phyloP scores from a whole-genome alignment of 2,329 filamentous ascomycete species.

The Cercospora zeina region DNA sequence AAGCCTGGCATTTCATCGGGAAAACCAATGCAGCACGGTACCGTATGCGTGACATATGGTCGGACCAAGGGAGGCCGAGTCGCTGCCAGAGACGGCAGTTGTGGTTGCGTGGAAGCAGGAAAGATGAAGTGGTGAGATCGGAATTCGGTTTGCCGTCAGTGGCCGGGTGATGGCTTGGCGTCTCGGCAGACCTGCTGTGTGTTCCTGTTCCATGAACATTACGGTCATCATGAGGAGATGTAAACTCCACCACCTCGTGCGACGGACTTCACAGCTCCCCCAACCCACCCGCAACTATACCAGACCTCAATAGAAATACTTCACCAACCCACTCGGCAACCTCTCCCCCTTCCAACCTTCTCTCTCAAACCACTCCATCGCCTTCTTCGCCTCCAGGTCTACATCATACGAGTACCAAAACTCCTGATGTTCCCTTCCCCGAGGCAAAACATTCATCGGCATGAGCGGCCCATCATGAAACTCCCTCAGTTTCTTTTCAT shows the following conservation, averaged over 20 bases:
- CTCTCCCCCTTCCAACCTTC: no score
- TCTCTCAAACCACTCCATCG: not conserved
- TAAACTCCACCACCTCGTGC: not conserved
- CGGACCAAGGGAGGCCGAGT: not conserved
- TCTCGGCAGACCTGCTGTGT: not conserved
- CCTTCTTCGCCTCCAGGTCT: conserved; percentile 14
- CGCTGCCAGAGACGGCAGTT: conserved; percentile 1
- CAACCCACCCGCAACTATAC: not conserved
- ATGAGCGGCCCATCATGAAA: conserved; percentile 13
- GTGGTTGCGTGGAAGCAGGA: not conserved
- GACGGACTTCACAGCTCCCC: not conserved
- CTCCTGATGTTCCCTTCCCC: conserved; percentile 4
- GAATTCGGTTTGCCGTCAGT: not conserved
- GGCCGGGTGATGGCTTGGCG: not conserved
- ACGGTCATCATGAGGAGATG: not conserved
- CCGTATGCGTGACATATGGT: not conserved
- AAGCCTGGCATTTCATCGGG: conserved; percentile 6
- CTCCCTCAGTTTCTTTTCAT: conserved; percentile 7
- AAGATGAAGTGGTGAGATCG: not conserved
- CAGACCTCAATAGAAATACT: conserved; percentile 15
- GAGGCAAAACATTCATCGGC: conserved; percentile 6
- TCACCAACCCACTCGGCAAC: conserved; percentile 3
- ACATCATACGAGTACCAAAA: conserved; percentile 22
- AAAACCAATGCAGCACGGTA: not conserved
- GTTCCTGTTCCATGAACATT: not conserved